Percentiles rank a stretch among this genome's conserved stretches.
Conservation (phyloP, 1,284 basidiomycete species). For the Sphaerobolus stellatus region DNA sequence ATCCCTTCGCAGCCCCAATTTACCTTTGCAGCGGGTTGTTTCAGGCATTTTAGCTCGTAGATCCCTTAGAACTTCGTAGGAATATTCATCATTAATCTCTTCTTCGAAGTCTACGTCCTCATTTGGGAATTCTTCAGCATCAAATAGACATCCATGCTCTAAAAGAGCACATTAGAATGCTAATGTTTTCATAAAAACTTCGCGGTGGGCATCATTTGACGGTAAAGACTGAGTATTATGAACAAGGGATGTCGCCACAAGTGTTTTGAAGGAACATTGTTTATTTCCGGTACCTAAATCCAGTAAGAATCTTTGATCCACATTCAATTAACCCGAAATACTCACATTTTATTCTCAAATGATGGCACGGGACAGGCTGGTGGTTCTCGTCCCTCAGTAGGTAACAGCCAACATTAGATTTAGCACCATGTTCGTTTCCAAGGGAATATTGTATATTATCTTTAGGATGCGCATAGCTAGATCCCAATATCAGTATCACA, state of each 20-base stretch:
- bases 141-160: conserved; percentile 20
- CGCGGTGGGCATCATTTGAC: conserved; percentile 13
- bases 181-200: conserved; percentile 22
- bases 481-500: too few relatives aligned
- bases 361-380: not conserved
- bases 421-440: not conserved
- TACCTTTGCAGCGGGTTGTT: not conserved
- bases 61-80: not conserved
- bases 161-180: conserved; percentile 22
- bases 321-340: too few relatives aligned
- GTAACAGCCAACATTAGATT: not conserved
- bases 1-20: not conserved
- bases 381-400: not conserved
- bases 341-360: not conserved
- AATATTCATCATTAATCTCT: not conserved
- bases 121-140: not conserved
- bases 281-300: not conserved
- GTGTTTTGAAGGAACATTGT: not conserved
- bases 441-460: conserved; percentile 2
- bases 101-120: not conserved
- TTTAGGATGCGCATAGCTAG: not conserved
- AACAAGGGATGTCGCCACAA: too few relatives aligned
- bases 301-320: not conserved
- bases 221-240: not conserved
- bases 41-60: not conserved